Conservation (phyloP, 2,329 filamentous ascomycete genomes). For the Colletotrichum agaves region DNA sequence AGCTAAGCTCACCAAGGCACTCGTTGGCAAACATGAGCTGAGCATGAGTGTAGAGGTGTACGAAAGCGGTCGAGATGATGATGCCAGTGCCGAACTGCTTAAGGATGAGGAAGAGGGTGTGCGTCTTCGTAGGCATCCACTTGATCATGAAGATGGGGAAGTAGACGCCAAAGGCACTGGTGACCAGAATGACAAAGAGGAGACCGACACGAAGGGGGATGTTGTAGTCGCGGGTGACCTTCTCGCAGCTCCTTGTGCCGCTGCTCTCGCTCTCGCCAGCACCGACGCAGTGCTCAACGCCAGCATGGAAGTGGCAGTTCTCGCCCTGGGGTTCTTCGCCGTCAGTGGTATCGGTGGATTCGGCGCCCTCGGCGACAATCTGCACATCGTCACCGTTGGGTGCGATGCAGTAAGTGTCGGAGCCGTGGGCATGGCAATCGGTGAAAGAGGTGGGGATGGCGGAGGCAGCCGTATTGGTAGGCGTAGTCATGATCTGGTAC, state of each 20-base stretch:
- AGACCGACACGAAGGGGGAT: constrained; percentile 75
- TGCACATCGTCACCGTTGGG: constrained; percentile 70
- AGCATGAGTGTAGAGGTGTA: constrained; percentile 79
- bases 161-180: constrained; percentile 66
- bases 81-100: constrained; percentile 82
- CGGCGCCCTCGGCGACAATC: constrained; percentile 54
- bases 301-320: constrained; percentile 79
- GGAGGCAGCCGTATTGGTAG: constrained; percentile 59
- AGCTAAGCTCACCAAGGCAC: constrained; percentile 73
- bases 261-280: constrained; percentile 52
- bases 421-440: constrained; percentile 71
- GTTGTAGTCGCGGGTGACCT: constrained; percentile 68
- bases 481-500: constrained; percentile 56
- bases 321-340: constrained; percentile 46
- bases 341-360: constrained; percentile 38
- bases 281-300: constrained; percentile 67
- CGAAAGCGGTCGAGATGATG: constrained; percentile 76
- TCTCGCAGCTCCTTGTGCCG: constrained; percentile 55
- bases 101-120: constrained; percentile 68
- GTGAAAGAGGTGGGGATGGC: constrained; percentile 70
- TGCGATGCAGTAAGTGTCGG: constrained; percentile 70
- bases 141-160: constrained; percentile 70
- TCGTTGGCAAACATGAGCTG: constrained; percentile 77
- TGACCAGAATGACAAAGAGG: constrained; percentile 76
- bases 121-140: constrained; percentile 62